phyloP scores from a whole-genome alignment of 768 basidiomycete species.

The Calocera viscosa region DNA sequence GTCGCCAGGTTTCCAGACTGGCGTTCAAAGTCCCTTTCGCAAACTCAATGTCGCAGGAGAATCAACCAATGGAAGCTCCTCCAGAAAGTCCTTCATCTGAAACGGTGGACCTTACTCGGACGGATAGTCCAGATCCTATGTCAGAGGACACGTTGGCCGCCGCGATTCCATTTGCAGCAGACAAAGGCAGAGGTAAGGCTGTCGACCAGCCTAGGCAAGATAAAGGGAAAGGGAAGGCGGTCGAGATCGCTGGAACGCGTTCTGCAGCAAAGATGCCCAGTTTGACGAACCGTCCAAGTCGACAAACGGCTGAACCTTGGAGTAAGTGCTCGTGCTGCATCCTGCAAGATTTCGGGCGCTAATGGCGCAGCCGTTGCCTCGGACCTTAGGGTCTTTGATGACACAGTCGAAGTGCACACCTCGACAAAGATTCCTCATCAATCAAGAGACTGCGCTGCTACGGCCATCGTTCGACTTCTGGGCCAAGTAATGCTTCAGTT shows the following conservation, averaged over 20 bases:
- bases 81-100: not conserved
- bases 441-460: not conserved
- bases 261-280: not conserved
- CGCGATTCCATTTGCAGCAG: not conserved
- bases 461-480: not conserved
- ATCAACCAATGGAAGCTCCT: not conserved
- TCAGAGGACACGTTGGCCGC: not conserved
- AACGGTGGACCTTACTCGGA: not conserved
- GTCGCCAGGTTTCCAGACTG: not conserved
- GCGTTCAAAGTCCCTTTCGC: not conserved
- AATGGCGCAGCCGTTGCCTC: not conserved
- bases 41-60: not conserved
- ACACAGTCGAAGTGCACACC: not conserved
- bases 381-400: not conserved
- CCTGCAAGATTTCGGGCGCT: not conserved
- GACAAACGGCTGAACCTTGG: not conserved
- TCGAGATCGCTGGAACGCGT: not conserved
- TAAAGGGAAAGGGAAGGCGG: not conserved
- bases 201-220: not conserved
- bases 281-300: not conserved
- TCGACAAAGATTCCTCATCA: not conserved
- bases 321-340: not conserved
- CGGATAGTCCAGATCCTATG: not conserved
- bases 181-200: not conserved
- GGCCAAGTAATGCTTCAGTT: not conserved